Evolutionary conservation across 768 basidiomycete species (phyloP).

Genomic region (Piloderma croceum): DNA sequence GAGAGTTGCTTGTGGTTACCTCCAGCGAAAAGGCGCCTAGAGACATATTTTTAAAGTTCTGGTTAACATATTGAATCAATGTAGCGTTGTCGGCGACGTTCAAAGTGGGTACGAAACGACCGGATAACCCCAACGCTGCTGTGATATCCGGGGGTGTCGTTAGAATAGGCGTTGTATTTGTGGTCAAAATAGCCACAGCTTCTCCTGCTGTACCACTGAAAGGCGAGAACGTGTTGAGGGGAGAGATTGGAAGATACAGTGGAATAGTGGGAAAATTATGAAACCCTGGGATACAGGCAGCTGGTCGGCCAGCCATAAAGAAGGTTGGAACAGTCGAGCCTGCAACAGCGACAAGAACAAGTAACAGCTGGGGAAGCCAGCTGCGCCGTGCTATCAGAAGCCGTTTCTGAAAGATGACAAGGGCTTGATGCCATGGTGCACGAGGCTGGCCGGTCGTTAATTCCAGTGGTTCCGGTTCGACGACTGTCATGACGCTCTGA

Average conservation of each 20-base stretch:
- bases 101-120: slow-evolving; percentile 28
- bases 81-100: slow-evolving; percentile 50
- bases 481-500: not conserved
- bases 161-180: slow-evolving; percentile 34
- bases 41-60: slow-evolving; percentile 48
- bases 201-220: too few species aligned
- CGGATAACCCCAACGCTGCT: slow-evolving; percentile 38
- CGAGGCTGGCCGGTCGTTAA: slow-evolving; percentile 48
- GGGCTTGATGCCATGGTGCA: slow-evolving; percentile 57
- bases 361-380: slow-evolving; percentile 61
- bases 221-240: too few species aligned
- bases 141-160: slow-evolving; percentile 52
- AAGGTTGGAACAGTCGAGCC: slow-evolving; percentile 65
- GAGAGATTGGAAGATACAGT: slow-evolving; percentile 57
- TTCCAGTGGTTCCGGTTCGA: too few species aligned
- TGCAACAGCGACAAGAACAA: slow-evolving; percentile 48
- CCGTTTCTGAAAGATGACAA: slow-evolving; percentile 73
- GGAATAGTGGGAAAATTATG: slow-evolving; percentile 34
- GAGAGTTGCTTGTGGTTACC: slow-evolving; percentile 37
- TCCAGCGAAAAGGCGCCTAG: slow-evolving; percentile 69
- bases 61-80: slow-evolving; percentile 48
- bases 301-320: slow-evolving; percentile 47
- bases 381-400: slow-evolving; percentile 55
- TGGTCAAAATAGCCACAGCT: slow-evolving; percentile 29
- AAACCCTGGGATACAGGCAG: slow-evolving; percentile 45